Percentiles rank a stretch among this genome's conserved stretches.
phyloP scores from a whole-genome alignment of 805 yeast genomes.

The Metschnikowia aberdeeniae region DNA sequence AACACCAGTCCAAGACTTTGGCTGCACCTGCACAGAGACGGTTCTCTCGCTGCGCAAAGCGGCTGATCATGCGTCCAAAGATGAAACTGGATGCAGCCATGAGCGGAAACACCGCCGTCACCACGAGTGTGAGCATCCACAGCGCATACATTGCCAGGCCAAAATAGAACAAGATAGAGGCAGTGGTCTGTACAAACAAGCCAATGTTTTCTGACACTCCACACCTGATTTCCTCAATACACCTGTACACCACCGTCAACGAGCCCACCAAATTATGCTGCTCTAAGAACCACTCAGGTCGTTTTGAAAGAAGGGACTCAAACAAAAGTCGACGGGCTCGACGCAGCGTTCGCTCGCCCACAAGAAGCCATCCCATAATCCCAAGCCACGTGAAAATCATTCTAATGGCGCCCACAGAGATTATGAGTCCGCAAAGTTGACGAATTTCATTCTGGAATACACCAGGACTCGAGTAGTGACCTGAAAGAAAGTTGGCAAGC shows the following conservation, averaged over 20 bases:
- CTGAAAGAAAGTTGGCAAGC: constrained; percentile 26
- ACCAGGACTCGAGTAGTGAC: constrained; percentile 21
- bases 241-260: constrained; percentile 60
- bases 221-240: constrained; percentile 67
- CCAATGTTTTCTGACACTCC: constrained; percentile 69
- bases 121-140: constrained; percentile 80
- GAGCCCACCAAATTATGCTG: constrained; percentile 57
- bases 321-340: constrained; percentile 50
- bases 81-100: constrained; percentile 46
- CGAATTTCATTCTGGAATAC: constrained; percentile 24
- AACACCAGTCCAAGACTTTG: constrained; percentile 64
- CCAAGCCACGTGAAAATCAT: constrained; percentile 47
- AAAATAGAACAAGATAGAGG: constrained; percentile 51
- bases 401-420: constrained; percentile 30
- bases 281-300: constrained; percentile 61
- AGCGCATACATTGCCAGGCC: constrained; percentile 70
- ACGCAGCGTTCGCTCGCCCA: constrained; percentile 69
- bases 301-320: constrained; percentile 40
- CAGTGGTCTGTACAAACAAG: constrained; percentile 47
- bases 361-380: constrained; percentile 55
- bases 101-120: constrained; percentile 71
- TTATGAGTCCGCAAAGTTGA: constrained; percentile 28
- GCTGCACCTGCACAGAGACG: constrained; percentile 51
- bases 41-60: constrained; percentile 55
- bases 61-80: constrained; percentile 50